Base-by-base conservation (phyloP, 1,284 basidiomycete species). In the Irpex sp. region DNA sequence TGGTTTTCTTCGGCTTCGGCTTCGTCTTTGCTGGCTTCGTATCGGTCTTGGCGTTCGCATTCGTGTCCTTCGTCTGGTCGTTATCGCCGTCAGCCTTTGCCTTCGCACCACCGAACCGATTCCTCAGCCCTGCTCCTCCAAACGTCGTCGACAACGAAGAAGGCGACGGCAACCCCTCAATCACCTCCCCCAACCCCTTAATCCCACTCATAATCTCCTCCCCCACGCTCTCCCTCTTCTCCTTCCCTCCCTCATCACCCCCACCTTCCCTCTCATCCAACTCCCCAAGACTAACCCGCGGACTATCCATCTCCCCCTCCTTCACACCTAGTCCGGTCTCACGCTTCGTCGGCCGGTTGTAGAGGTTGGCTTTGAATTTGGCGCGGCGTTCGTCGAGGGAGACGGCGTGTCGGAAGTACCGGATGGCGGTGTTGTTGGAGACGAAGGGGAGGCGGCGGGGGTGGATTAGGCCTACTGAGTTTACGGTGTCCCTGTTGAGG, bases 331-430 rank as follows among this genome's bases (percentile, higher is more conserved):
- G 71, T 5, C 68, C 59, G 4, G 16, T 53, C 58, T 68, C 65
- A 7, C 42, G 45, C 9, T 58, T 60, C 4, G 63, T 62, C 4
- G 64, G 61, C 7, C 66, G 63, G 54, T 71, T 62, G 67, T 83
- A 67, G 14, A 64, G 72, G 55, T 79, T 77, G 0, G 78, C 77
- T 59, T 74, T 69, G 62, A 80, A 80, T 58, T 78, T 78, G 51
- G 77, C 61, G 8, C 75, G 73, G 21, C 66, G 68, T 60, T 78
- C 77, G 57, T 79, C 77, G 9, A 79, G 72, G 18, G 75, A 74
- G 14, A 78, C 71, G 0, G 77, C 77, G 39, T 80, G 78, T 16
- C 78, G 72, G 58, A 76, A 76, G 58, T 59, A 63, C 4, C 61
- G 61, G 23, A 68, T 63, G 3, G 61, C 55, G 42, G 58, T 67